phyloP scores from a whole-genome alignment of 257 asterid genomes.

The Paulownia fortunei region DNA sequence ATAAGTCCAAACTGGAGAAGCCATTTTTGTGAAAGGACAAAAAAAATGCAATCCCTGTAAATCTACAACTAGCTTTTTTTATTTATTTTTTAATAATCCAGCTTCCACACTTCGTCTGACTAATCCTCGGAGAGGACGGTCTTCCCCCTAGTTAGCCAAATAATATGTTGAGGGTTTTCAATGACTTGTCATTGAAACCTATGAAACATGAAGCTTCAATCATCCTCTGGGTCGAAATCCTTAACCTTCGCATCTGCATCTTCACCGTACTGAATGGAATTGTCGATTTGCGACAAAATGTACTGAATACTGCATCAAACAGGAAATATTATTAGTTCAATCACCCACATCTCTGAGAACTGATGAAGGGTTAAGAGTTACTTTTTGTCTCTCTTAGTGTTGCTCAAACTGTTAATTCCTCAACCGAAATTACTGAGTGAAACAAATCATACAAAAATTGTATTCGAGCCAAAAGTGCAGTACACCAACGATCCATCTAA shows the following conservation, averaged over 20 bases:
- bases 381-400: neutral
- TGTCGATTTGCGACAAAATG: constrained; percentile 70
- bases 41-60: neutral
- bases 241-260: constrained; percentile 78
- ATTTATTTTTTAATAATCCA: too few relatives aligned
- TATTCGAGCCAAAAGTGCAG: neutral
- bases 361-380: too few relatives aligned
- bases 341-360: neutral
- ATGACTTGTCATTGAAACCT: neutral
- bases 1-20: neutral
- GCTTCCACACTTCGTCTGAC: too few relatives aligned
- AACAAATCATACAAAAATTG: neutral
- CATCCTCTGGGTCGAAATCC: constrained; percentile 66
- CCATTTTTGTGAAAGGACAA: neutral
- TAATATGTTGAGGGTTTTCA: neutral
- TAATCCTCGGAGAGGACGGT: too few relatives aligned
- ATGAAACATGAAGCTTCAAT: constrained; percentile 23
- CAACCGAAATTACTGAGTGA: neutral
- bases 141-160: too few relatives aligned
- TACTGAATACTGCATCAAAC: constrained; percentile 56
- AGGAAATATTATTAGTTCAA: constrained; percentile 11
- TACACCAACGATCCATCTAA: too few relatives aligned
- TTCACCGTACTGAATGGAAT: constrained; percentile 70
- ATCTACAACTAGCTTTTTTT: neutral
- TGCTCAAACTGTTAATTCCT: neutral